phyloP scores from a whole-genome alignment of 139 green algal genomes.

The Auxenochlorella pyrenoidosa region DNA sequence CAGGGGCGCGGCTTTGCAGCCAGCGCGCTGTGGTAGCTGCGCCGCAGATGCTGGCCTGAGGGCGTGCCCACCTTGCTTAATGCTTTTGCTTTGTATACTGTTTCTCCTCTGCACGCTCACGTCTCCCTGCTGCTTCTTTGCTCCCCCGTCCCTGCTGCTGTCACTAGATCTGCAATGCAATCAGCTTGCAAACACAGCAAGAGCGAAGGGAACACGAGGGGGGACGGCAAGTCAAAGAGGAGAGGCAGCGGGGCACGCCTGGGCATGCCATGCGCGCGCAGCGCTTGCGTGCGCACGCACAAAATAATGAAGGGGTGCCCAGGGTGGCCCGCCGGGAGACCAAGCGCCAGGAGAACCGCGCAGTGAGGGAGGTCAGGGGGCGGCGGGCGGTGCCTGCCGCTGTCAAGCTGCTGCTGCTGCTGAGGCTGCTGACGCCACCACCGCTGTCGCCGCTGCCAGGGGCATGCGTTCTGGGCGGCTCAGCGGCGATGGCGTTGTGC shows the following conservation, averaged over 20 bases:
- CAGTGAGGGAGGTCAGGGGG: neutral
- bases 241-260: too few species aligned
- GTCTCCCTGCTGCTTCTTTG: neutral
- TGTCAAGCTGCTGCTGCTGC: neutral
- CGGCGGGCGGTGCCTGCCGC: neutral
- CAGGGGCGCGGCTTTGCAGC: constrained; percentile 34
- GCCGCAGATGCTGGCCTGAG: neutral
- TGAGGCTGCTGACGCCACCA: neutral
- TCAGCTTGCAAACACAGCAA: neutral
- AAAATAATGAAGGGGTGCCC: neutral
- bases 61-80: neutral
- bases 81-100: neutral
- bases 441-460: neutral
- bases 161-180: neutral
- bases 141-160: neutral
- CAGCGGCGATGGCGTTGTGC: neutral
- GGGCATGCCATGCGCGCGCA: neutral
- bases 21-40: neutral
- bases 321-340: neutral
- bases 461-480: neutral
- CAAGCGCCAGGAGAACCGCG: neutral
- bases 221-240: too few species aligned
- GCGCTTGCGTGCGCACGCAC: neutral
- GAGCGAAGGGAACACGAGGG: neutral
- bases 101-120: neutral